Evolutionary conservation across 2,329 filamentous ascomycete genomes (phyloP), one percentile per base, ranked within the genome.

Genomic region (Xylogone sp.): DNA sequence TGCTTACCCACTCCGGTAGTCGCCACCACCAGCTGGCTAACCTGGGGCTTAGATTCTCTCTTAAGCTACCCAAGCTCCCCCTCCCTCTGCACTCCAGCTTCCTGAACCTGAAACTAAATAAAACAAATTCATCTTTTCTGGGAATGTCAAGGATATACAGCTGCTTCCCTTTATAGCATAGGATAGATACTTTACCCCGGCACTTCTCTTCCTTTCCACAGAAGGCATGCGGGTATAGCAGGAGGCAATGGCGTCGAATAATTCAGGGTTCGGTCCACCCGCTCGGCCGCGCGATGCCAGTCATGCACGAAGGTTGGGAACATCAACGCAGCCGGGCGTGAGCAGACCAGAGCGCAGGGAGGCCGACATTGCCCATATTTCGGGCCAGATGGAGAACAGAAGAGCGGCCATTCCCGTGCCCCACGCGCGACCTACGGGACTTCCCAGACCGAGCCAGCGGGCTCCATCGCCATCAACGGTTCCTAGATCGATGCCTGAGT

Each of bases 201-300:
- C 48, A 56, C 51, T 52, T 52, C 42, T 42, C 49, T 27, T 27
- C 43, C 43, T 48, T 27, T 27, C 43, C 43, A 42, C 42, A 29
- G 48, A 51, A 51, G 55, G 53, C 51, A 62, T 62, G 59, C 48
- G 46, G 44, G 54, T 45, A 49, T 55, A 58, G 51, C 47, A 53
- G 51, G 61, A 61, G 53, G 71, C 52, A 55, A 76, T 76, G 74
- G 71, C 72, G 65, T 71, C 72, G 61, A 64, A 68, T 50, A 69
- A 67, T 62, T 64, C 64, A 54, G 68, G 68, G 51, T 70, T 68
- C 58, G 70, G 73, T 52, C 65, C 73, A 46, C 71, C 70, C 12
- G 60, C 68, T 52, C 68, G 71, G 53, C 68, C 72, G 57, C 65
- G 64, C 34, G 71, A 75, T 45, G 63, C 66, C 47, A 58, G 63